Evolutionary conservation across 148 eudicot species (phyloP), one percentile per base, ranked within the genome.

Genomic region (Fagopyrum homotropicum): DNA sequence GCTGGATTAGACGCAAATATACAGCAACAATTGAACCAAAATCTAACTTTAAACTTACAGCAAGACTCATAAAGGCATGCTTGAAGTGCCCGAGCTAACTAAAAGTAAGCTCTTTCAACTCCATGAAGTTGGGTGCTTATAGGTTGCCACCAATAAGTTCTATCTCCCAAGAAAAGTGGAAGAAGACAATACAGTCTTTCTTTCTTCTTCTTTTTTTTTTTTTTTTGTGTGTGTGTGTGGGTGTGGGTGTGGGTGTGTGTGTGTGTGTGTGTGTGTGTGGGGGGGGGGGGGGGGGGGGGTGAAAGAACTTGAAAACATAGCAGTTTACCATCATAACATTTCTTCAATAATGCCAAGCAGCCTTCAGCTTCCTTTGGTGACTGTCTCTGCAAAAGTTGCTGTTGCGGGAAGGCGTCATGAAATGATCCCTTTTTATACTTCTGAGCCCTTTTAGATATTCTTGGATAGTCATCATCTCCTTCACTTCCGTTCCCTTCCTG

Each of bases 401-500:
- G 81, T 75, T 70, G 75, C 16, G 70, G 63, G 43, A 68, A 45
- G 26, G 71, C 82, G 48, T 49, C 56, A 75, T 75, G 76, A 63
- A 49, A 75, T 79, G 75, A 75, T 48, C 68, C 77, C 77, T 81
- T 84, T 17, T n/a, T 50, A 50, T 75, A 72, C 80, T 81, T 84
- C 61, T 75, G 82, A 75, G 76, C 72, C 55, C 80, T 81, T 29
- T 76, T 77, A 56, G 76, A 51, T 73, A 66, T 77, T 44, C 44
- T 30, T 44, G 54, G 59, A 56, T 47, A 45, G 60, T 64, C 82
- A 44, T 74, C 80, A 72, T 77, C 81, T 72, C 75, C 80, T 75
- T 81, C 84, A 75, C 75, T 77, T 15, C 84, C 84, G 48, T 73
- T 79, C 75, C 82, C 84, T 17, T 75, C 84, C 87, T 84, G 75